Base-by-base conservation (phyloP, 352 stramenopile species). In the Phytophthora hibernalis region DNA sequence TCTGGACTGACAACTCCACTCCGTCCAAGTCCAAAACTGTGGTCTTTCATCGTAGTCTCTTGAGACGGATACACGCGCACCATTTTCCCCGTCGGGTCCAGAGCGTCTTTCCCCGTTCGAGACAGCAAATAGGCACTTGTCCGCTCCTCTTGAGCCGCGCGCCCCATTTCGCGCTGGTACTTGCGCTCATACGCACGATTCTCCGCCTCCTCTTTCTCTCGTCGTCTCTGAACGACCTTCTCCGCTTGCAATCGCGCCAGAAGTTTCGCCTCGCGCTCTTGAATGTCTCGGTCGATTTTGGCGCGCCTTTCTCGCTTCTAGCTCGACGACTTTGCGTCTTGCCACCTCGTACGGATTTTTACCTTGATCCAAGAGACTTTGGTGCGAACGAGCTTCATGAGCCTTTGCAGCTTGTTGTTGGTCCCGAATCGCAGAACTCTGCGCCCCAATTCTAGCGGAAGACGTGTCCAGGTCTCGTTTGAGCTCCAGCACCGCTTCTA, bases 341-440 rank as follows among this genome's bases (percentile, higher is more conserved):
- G 82, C 67, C 3, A 91, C 82, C 44, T 95, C 84, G 60, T 95
- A 91, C 18, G 89, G 85, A 60, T 95, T 95, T 47, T 87, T 79
- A 6, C 87, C 87, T 28, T 92, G 83, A 22, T 75, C 70, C 40
- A 95, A 38, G 4, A 93, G 65, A 48, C 77, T 69, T 26, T 89
- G 72, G 44, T 89, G 89, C 15, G 70, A 60, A 1, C 63, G 48
- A 24, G 68, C 73, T 47, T 90, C 71, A n/a, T 74, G 42, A 2
- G 72, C 52, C 0, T 68, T 66, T 16, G 77, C 57, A 1, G 74
- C 65, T 30, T 81, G 42, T 3, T 58, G 38, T 28, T 67, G 62
- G 8, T 70, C 71, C 40, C 82, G 58, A 16, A 68, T 30, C 16
- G 61, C 48, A 5, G 80, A 70, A 50, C 84, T 91, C 20, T 84